phyloP scores from a whole-genome alignment of 345 rosid species.

The Garcia nutans region DNA sequence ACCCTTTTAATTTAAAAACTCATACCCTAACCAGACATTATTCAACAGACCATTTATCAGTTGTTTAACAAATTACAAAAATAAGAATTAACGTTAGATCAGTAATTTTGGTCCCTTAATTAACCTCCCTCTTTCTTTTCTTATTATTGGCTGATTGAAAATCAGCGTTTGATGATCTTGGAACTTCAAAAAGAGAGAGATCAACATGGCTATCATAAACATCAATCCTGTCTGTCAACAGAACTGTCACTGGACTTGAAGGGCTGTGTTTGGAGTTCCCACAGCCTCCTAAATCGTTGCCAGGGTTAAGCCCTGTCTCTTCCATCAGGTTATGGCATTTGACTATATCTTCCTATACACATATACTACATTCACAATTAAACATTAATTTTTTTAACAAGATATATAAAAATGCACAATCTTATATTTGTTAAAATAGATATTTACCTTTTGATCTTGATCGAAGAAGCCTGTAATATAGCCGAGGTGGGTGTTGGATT shows the following conservation, averaged over 20 bases:
- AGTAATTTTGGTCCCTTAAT: neutral
- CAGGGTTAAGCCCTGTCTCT: constrained; percentile 15
- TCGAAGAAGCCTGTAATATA: constrained; percentile 22
- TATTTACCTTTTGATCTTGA: constrained; percentile 39
- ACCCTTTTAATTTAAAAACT: too few relatives aligned
- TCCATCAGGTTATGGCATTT: constrained; percentile 44
- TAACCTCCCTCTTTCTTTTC: constrained; percentile 32
- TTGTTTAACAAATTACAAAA: too few relatives aligned
- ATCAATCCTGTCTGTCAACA: constrained; percentile 28
- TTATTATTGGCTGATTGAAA: constrained; percentile 32
- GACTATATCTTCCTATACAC: constrained; percentile 31
- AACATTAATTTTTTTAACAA: too few relatives aligned
- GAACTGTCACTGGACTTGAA: constrained; percentile 59
- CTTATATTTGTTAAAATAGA: too few relatives aligned
- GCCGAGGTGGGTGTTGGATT: constrained; percentile 18
- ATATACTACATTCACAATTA: too few relatives aligned
- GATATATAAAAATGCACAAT: too few relatives aligned
- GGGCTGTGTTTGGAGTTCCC: constrained; percentile 28
- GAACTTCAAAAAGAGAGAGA: constrained; percentile 38
- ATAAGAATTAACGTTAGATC: too few relatives aligned
- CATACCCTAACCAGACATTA: too few relatives aligned
- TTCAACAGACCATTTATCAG: too few relatives aligned
- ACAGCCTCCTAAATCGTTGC: constrained; percentile 1
- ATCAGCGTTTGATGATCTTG: constrained; percentile 14
- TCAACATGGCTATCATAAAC: constrained; percentile 31